phyloP scores from a whole-genome alignment of 768 basidiomycete species.

The Mycena epipterygia region DNA sequence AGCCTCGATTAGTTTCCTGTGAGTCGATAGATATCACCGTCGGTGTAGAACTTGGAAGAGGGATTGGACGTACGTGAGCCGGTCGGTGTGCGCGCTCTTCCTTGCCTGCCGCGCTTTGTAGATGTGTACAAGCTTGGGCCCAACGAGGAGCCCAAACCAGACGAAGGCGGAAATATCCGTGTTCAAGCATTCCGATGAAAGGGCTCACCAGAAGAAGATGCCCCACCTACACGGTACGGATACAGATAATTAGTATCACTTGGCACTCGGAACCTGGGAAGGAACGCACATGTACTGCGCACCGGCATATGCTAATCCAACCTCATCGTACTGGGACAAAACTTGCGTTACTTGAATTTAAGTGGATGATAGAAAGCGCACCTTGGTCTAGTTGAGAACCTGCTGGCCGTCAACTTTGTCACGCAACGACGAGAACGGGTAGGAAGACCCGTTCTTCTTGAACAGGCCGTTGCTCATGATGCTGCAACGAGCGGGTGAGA shows the following conservation, averaged over 20 bases:
- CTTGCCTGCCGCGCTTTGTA: background rate
- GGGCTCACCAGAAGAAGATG: background rate
- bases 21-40: background rate
- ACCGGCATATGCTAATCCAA: slow-evolving; percentile 14
- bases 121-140: slow-evolving; percentile 1
- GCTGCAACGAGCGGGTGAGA: too few relatives aligned
- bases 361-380: background rate
- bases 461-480: slow-evolving; percentile 23
- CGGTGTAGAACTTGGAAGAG: too few relatives aligned
- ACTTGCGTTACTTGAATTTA: background rate
- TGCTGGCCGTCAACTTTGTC: slow-evolving; percentile 2
- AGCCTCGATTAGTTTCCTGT: background rate
- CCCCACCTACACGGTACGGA: background rate
- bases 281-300: slow-evolving; percentile 4
- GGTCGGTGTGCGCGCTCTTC: background rate
- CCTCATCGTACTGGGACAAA: slow-evolving; percentile 3
- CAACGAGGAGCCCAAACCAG: slow-evolving; percentile 16
- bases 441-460: slow-evolving; percentile 11
- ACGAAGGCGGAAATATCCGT: slow-evolving; percentile 21
- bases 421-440: slow-evolving; percentile 9
- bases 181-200: too few relatives aligned
- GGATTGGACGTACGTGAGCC: background rate
- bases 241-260: background rate
- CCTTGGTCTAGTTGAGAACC: slow-evolving; percentile 6
- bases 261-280: background rate